Base-by-base conservation (phyloP, 2,329 filamentous ascomycete genomes). In the Neopestalotiopsis rosae region DNA sequence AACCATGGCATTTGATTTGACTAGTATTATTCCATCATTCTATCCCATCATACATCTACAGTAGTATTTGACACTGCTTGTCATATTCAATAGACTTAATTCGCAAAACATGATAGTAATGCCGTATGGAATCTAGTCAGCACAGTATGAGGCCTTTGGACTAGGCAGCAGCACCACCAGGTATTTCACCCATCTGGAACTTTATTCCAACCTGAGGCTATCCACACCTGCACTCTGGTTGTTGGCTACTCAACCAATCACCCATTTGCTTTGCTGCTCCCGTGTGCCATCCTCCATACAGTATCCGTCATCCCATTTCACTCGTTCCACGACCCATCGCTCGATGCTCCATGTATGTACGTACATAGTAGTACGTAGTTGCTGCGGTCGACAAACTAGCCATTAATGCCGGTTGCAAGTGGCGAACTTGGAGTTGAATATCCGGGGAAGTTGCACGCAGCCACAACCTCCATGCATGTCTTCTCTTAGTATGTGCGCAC, bases 1-100 rank as follows among this genome's bases (percentile, higher is more conserved):
- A 62, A 62, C 59, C 59, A 62, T n/a, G 34, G 17, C 59, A 34
- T n/a, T 34, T n/a, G 34, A 62, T 62, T 42, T 62, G 57, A 34
- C 45, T n/a, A 52, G 1, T 38, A 38, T 52, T 20, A n/a, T 49
- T n/a, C 42, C 42, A 49, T 49, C n/a, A 12, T 17, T 45, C 13
- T 45, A 28, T 28, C 24, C 24, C 5, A 45, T 5, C 9, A 42
- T 42, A 12, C 40, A 42, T 42, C 14, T 14, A 9, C 40, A 2
- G 3, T 14, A 49, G 12, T 49, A 49, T n/a, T 5, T 17, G 13
- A 17, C 14, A 49, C 42, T 5, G 17, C 5, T 49, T 9, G 13
- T 6, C n/a, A 52, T 20, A n/a, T 38, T 38, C 34, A 5, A 38
- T 7, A 10, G 10, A 10, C 34, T 38, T 38, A 5, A 38, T 7